Conservation (phyloP, 2,329 filamentous ascomycete species). For the Ophiostoma ips region DNA sequence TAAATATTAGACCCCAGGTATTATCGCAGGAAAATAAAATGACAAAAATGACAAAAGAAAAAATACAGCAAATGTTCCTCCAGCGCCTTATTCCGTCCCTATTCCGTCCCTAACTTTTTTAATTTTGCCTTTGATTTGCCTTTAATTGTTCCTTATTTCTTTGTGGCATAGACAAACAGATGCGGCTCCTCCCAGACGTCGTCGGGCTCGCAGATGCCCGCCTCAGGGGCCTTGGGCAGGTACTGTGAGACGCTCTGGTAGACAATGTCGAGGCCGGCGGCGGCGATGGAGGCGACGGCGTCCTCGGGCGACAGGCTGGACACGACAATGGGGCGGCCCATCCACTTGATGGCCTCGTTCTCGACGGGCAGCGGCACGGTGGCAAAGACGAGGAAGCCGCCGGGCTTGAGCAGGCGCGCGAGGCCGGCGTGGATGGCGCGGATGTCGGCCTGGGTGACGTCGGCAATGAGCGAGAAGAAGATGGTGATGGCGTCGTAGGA, state of each 20-base stretch:
- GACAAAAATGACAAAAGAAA: too few species aligned
- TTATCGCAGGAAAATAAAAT: too few species aligned
- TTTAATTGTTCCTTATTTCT: constrained; percentile 4
- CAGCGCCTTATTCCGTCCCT: too few species aligned
- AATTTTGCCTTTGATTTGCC: too few species aligned
- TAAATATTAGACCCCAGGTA: too few species aligned
- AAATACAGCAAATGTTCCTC: too few species aligned
- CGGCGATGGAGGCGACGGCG: constrained; percentile 11
- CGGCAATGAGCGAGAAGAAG: constrained; percentile 19
- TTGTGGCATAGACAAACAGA: constrained; percentile 18
- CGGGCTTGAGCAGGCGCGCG: constrained; percentile 20
- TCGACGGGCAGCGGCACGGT: constrained; percentile 17
- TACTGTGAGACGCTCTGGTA: constrained; percentile 12
- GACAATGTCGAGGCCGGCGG: constrained; percentile 14
- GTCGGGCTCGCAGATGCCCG: constrained; percentile 16
- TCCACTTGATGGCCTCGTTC: constrained; percentile 15
- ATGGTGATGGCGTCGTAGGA: constrained; percentile 16
- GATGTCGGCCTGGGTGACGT: constrained; percentile 17
- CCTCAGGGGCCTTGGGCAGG: constrained; percentile 15
- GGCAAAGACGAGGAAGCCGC: constrained; percentile 28
- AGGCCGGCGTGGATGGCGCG: constrained; percentile 15
- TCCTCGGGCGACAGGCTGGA: constrained; percentile 16
- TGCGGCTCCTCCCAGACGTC: constrained; percentile 20
- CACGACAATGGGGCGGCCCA: constrained; percentile 16
- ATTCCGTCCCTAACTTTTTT: too few species aligned